Evolutionary conservation across 202 grass and related monocot species (phyloP), one percentile per base, ranked within the genome.

Genomic region (Carex arenaria): DNA sequence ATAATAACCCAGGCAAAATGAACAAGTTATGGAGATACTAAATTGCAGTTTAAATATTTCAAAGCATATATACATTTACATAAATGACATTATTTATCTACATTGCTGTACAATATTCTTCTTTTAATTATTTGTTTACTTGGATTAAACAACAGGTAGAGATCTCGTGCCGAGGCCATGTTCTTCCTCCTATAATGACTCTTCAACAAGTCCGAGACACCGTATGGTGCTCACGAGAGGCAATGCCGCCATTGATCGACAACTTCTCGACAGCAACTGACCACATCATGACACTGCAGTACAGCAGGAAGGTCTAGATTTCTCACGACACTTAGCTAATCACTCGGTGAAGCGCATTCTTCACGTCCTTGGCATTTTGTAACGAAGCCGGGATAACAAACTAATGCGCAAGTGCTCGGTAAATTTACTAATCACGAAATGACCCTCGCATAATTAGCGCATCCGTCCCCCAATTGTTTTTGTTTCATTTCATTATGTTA

Each of bases 281-380:
- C 62, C 94, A 92, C 85, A 68, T 97, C 78, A 94, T 97, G 91
- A 84, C 89, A 81, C 88, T 97, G 81, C 91, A 94, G 66, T 97
- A 97, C 84, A 89, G 90, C 86, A 92, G 94, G 85, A 90, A 88
- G 13, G 59, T 70, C 3, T 90, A 84, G 89, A 60, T 59, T 57
- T 34, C 49, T 78, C 30, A 78, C 17, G 7, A 78, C 30, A 56
- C 28, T 30, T 77, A 47, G 10, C 69, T 72, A 78, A 36, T 78
- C 73, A 78, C 28, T 20, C 8, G 30, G 53, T 12, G 30, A 78
- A 78, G 73, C 73, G 19, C 73, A 78, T 59, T 78, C 13, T 6
- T 77, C 34, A 19, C 7, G 4, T 78, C 73, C 52, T 78, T 17
- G 73, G 73, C 73, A 78, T 78, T 78, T 78, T 78, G 52, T 78